Conservation (phyloP, 768 basidiomycete species). For the Suillus tomentosus region DNA sequence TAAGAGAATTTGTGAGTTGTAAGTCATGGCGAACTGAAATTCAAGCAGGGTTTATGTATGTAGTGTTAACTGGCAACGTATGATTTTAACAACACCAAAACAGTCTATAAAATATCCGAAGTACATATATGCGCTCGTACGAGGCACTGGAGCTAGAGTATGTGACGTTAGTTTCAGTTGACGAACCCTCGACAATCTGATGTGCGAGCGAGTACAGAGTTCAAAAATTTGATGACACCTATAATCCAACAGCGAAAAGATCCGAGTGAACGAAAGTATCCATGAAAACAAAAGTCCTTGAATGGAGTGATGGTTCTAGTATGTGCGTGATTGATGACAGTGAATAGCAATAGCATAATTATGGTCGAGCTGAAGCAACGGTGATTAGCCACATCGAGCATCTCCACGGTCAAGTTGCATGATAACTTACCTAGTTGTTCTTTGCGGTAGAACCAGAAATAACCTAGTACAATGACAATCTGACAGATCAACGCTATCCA, state of each 20-base stretch:
- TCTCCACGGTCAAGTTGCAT: background rate
- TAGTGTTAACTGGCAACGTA: background rate
- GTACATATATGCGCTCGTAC: background rate
- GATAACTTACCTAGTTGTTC: conserved; percentile 76
- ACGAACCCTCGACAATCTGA: background rate
- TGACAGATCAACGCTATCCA: conserved; percentile 85
- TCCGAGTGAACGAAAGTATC: background rate
- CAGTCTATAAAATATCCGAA: background rate
- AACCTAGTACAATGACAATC: conserved; percentile 83
- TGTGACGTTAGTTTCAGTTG: background rate
- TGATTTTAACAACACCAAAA: background rate
- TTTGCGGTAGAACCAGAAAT: conserved; percentile 97
- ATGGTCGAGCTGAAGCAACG: conserved; percentile 28
- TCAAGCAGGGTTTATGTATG: background rate
- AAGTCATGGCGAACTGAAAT: background rate
- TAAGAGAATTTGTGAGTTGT: background rate
- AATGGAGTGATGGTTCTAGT: conserved; percentile 7
- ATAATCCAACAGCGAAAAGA: conserved; percentile 1
- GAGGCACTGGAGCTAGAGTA: conserved; percentile 3
- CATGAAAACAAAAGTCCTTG: conserved; percentile 9
- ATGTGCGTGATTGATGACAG: background rate
- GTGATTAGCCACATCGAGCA: background rate
- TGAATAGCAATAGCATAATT: conserved; percentile 9
- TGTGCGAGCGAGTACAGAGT: background rate
- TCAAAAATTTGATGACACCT: background rate